Evolutionary conservation across 495 filamentous ascomycete genomes (phyloP).

Genomic region (Hamigera avellanea): DNA sequence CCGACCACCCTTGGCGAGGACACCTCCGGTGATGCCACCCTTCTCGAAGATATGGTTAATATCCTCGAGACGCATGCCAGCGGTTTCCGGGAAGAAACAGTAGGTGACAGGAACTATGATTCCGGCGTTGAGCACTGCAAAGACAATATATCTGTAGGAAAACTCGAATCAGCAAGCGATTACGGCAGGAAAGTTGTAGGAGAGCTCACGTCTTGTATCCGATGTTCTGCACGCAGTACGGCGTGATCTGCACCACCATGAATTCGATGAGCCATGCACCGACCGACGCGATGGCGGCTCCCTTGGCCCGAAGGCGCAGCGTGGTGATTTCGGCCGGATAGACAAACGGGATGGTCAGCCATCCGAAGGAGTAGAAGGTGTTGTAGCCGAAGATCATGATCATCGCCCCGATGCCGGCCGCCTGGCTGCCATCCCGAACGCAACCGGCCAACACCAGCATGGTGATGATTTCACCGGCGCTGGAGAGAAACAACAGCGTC

Average conservation of each 20-base stretch:
- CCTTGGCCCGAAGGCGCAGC: constrained; percentile 22
- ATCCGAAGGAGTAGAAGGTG: constrained; percentile 26
- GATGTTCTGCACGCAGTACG: constrained; percentile 8
- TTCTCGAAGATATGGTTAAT: constrained; percentile 49
- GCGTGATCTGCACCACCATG: constrained; percentile 51
- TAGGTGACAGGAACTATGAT: constrained; percentile 49
- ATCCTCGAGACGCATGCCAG: constrained; percentile 58
- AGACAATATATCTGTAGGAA: constrained; percentile 11
- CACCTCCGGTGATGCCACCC: constrained; percentile 25
- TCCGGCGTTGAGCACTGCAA: background rate
- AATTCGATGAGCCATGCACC: constrained; percentile 40
- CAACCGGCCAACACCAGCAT: constrained; percentile 23
- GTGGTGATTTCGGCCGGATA: constrained; percentile 58
- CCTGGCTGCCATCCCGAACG: constrained; percentile 23
- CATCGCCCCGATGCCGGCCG: constrained; percentile 23
- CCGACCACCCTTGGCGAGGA: constrained; percentile 18
- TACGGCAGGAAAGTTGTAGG: too few species aligned
- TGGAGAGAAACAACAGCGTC: constrained; percentile 35
- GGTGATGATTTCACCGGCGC: constrained; percentile 12
- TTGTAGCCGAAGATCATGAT: constrained; percentile 31
- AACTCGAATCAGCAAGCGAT: too few species aligned
- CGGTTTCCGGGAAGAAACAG: constrained; percentile 57
- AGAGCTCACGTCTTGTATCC: too few species aligned
- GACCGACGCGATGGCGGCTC: constrained; percentile 26
- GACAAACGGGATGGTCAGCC: constrained; percentile 41